Conservation (phyloP, 176 grass and related monocot species). For the bread wheat (Triticum aestivum) region IWGSC_CS_RefSeq_v2.1 NC_057810.1:59692351-59692850, state of each 20-base stretch:
- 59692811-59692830: constrained; percentile 70
- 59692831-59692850: constrained; percentile 63
- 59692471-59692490: no score
- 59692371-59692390: no score
- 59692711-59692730: constrained; percentile 96
- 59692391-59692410: no score
- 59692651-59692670: constrained; percentile 94
- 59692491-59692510: no score
- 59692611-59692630: constrained; percentile 95
- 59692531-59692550: no score
- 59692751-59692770: constrained; percentile 70
- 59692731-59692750: constrained; percentile 93
- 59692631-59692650: constrained; percentile 89
- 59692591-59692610: constrained; percentile 91
- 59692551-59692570: background rate
- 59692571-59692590: constrained; percentile 83
- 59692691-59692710: constrained; percentile 98
- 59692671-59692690: constrained; percentile 98
- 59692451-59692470: no score
- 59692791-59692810: constrained; percentile 97
- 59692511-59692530: no score
- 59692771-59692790: constrained; percentile 86
- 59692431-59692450: no score
- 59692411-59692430: no score
- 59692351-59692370: no score